Base-by-base conservation (phyloP, 176 grass and related monocot genomes). In the Aegilops umbellulata region DNA sequence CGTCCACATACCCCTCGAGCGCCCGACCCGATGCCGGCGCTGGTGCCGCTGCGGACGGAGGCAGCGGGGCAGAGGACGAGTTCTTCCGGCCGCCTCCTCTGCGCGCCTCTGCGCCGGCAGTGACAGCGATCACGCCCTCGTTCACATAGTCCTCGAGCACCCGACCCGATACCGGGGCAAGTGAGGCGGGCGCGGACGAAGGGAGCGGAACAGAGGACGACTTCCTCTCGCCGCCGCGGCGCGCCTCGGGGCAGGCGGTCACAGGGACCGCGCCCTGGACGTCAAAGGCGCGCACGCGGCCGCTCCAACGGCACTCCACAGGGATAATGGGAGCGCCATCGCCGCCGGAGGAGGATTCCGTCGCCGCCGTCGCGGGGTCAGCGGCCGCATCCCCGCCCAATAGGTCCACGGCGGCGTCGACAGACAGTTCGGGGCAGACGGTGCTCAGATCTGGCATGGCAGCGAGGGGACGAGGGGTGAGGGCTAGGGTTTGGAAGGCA, bases 371-470 rank as follows among this genome's bases (percentile, higher is more conserved):
- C 10, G 78, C 74, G 7, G 34, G 61, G 31, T 19, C 65, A 64
- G 71, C 76, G 25, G 58, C 82, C 46, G 80, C 58, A 29, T 20
- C 74, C 11, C 82, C 74, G 10, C 32, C 80, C 41, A 13, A 24
- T 26, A 44, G 11, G 41, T 16, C 15, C 71, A 51, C 74, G 10
- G 65, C 58, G 10, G 47, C 68, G 14, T 58, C 74, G 32, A 3
- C 20, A 60, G 81, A 65, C 10, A 60, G 39, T 8, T 86, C 57
- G 46, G 89, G 85, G 80, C 55, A 84, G 44, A 80, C 67, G 57
- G 75, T 90, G 80, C 84, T 84, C 79, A 90, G 89, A 87, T 90
- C 85, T 69, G 80, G 89, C 89, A 90, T 90, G 67, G 89, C 89
- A 41, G 44, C 70, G 46, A 25, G 26, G 34, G 12, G 31, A 36